These are phyloP conservation scores for Aspergillus carlsbadensis DNA, from an alignment of 495 filamentous ascomycete genomes.

Conservation along the genomic window DNA sequence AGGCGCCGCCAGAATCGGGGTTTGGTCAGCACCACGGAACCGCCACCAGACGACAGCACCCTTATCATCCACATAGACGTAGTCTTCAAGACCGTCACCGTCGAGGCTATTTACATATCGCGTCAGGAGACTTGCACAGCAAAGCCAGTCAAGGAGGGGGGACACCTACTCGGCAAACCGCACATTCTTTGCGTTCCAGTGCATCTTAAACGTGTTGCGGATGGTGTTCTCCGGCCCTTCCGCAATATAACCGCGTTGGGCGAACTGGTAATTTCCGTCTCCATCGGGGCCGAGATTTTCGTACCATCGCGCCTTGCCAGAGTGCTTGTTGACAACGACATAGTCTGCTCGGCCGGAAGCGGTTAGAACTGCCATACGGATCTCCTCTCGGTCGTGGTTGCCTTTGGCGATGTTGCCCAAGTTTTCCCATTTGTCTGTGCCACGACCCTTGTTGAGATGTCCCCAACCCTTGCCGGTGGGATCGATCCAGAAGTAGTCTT, in stretches of 20 bases:
- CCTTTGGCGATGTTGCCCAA: neutral
- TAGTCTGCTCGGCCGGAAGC: neutral
- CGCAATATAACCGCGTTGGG: too few relatives aligned
- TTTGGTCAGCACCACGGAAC: neutral
- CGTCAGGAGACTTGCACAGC: neutral
- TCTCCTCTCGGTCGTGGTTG: neutral
- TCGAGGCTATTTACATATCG: neutral
- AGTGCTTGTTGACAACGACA: neutral
- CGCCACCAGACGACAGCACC: neutral
- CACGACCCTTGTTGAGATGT: neutral
- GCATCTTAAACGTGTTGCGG: neutral
- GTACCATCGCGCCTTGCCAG: neutral
- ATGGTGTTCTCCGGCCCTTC: neutral
- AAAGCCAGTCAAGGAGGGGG: neutral
- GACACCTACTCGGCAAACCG: neutral
- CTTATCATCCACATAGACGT: neutral
- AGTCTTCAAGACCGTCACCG: neutral
- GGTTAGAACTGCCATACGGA: constrained; percentile 6
- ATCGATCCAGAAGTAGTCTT: constrained; percentile 5
- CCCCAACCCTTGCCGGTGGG: neutral
- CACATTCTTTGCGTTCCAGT: neutral
- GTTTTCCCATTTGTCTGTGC: neutral
- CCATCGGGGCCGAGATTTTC: neutral
- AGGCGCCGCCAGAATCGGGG: neutral
- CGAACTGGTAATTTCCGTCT: neutral